Percentiles rank a stretch among this genome's conserved stretches.
Evolutionary conservation across 208 protist genomes (phyloP).

Genomic region (Acanthamoeba divionensis): DNA sequence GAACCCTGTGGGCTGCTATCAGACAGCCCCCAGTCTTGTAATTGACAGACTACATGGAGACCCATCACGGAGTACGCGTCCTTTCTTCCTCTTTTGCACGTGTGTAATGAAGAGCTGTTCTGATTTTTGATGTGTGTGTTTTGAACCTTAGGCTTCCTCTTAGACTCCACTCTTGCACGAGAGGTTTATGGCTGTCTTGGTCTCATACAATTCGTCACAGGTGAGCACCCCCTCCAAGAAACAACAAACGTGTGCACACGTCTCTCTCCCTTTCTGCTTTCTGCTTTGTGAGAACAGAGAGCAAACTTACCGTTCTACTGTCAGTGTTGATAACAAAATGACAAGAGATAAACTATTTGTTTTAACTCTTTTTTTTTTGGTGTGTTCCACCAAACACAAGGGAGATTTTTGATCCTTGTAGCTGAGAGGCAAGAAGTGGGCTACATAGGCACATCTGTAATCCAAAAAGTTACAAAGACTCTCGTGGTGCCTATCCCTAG

Average conservation of each 20-base stretch:
- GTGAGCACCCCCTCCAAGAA: too few species aligned
- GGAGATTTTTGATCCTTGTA: background rate
- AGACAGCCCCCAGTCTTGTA: background rate
- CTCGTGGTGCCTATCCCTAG: slow-evolving; percentile 18
- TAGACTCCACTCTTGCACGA: background rate
- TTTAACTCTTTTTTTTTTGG: background rate
- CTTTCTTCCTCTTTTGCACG: background rate
- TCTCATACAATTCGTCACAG: background rate
- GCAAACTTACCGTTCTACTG: background rate
- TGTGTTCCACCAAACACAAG: background rate
- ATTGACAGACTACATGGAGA: slow-evolving; percentile 14
- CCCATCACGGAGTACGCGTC: background rate
- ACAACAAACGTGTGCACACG: too few species aligned
- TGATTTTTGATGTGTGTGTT: background rate
- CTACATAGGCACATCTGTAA: background rate
- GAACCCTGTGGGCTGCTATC: background rate
- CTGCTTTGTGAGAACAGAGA: background rate
- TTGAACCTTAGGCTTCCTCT: background rate
- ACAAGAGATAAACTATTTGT: background rate
- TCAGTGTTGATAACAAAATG: background rate
- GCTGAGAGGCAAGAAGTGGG: slow-evolving; percentile 24
- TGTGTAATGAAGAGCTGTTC: background rate
- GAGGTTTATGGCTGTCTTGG: slow-evolving; percentile 26
- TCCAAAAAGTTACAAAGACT: slow-evolving; percentile 8
- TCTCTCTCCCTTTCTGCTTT: background rate